Percentiles rank a stretch among this genome's conserved stretches.
Evolutionary conservation across 257 asterid genomes (phyloP).

Genomic region (Marsdenia floribunda): DNA sequence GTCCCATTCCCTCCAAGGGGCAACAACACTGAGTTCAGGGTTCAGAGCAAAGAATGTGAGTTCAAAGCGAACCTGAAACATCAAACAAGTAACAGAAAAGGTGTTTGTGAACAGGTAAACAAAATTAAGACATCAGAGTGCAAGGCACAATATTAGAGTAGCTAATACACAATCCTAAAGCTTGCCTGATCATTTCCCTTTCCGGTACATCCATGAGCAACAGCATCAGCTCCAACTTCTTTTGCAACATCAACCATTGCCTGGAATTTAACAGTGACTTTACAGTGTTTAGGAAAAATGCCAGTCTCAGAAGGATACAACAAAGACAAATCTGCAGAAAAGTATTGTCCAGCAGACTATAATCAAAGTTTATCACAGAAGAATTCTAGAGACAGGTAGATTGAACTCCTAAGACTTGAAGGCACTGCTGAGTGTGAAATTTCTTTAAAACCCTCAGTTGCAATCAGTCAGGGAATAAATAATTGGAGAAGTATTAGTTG

Average conservation of each 20-base stretch:
- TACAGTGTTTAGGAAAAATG: not conserved
- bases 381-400: not conserved
- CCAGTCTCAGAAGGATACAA: not conserved
- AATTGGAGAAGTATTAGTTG: not conserved
- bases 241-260: slow-evolving; percentile 98
- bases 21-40: slow-evolving; percentile 92
- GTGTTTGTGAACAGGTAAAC: not conserved
- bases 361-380: not conserved
- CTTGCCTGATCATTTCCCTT: slow-evolving; percentile 94
- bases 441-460: not conserved
- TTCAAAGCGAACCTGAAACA: slow-evolving; percentile 86
- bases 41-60: slow-evolving; percentile 95
- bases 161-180: slow-evolving; percentile 14
- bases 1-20: slow-evolving; percentile 99
- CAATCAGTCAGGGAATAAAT: not conserved
- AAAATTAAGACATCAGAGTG: slow-evolving; percentile 1
- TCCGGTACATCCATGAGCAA: slow-evolving; percentile 97
- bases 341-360: not conserved
- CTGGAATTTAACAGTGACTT: slow-evolving; percentile 38
- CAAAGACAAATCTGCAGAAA: not conserved
- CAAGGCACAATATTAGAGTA: not conserved
- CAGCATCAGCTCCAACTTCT: slow-evolving; percentile 99
- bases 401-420: not conserved
- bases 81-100: slow-evolving; percentile 12
- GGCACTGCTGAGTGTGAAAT: not conserved